Conservation (phyloP, 495 filamentous ascomycete species). For the Peziza echinospora region DNA sequence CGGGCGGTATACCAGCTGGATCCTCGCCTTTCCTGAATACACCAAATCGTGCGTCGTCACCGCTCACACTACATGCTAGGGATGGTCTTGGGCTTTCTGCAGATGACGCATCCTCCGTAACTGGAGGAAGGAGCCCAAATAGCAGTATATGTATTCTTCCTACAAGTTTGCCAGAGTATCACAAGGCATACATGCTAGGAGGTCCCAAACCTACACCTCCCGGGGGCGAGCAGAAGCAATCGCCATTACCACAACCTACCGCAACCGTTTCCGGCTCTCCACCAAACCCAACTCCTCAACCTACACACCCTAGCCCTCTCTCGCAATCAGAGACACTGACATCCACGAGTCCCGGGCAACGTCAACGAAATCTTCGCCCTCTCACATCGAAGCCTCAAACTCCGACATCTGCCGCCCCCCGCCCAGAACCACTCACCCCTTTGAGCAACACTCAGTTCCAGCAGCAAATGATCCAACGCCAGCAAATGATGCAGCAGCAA, state of each 20-base stretch:
- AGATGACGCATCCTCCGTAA: conserved; percentile 9
- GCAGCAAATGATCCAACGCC: conserved; percentile 3
- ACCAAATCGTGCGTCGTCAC: conserved; percentile 12
- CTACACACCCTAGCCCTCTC: not conserved
- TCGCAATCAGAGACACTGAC: too few species aligned
- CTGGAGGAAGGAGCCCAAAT: conserved; percentile 15
- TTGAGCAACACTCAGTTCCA: not conserved
- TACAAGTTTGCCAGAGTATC: conserved; percentile 71
- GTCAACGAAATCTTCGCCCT: not conserved
- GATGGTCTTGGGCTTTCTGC: not conserved
- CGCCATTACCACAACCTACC: too few species aligned
- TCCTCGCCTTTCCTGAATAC: conserved; percentile 6
- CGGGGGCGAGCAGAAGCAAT: too few species aligned
- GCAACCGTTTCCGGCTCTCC: too few species aligned
- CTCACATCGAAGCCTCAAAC: conserved; percentile 2
- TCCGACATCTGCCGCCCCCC: not conserved
- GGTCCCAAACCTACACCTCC: conserved; percentile 3
- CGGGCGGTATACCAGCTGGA: conserved; percentile 9
- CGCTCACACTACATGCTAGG: conserved; percentile 6
- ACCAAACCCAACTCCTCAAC: too few species aligned
- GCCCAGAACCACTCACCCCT: not conserved
- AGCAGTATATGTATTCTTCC: conserved; percentile 56
- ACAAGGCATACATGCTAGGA: conserved; percentile 54
- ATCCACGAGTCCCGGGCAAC: too few species aligned
- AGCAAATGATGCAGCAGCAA: conserved; percentile 14